Percentiles rank a stretch among this genome's conserved stretches.
Conservation (phyloP, 202 grass and related monocot genomes). For the Panicum hallii region DNA sequence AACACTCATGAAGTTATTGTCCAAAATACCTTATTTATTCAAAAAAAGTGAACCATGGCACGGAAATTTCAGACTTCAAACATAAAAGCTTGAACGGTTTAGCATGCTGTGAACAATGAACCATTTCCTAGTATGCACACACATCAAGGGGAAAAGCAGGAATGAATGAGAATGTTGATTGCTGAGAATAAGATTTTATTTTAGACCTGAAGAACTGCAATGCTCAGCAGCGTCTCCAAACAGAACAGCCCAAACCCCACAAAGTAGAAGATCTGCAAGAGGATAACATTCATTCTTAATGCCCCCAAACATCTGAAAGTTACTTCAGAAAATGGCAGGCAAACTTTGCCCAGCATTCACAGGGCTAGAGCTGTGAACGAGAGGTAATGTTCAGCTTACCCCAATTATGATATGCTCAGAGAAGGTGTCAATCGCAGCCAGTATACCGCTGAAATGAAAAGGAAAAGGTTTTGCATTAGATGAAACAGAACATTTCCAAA, state of each 20-base stretch:
- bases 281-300: conserved; percentile 23
- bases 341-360: conserved; percentile 27
- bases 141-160: not conserved
- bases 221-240: conserved; percentile 93
- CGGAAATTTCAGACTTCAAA: not conserved
- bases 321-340: conserved; percentile 3
- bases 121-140: not conserved
- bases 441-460: conserved; percentile 68
- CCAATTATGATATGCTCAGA: conserved; percentile 85
- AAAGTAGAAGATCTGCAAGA: conserved; percentile 89
- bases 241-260: conserved; percentile 88
- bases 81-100: not conserved
- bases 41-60: not conserved
- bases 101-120: conserved; percentile 29
- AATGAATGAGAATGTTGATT: not conserved
- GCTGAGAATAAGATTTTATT: conserved; percentile 31
- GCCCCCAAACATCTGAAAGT: conserved; percentile 15
- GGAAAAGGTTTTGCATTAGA: conserved; percentile 1
- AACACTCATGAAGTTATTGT: not conserved
- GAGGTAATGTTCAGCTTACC: conserved; percentile 52
- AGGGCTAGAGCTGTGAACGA: not conserved
- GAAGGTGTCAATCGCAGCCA: conserved; percentile 92
- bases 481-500: not conserved
- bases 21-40: not conserved
- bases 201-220: conserved; percentile 91